Percentiles rank a stretch among this genome's conserved stretches.
Evolutionary conservation across 192 early-diverging fungal species (phyloP).

Genomic region (Gigaspora rosea): DNA sequence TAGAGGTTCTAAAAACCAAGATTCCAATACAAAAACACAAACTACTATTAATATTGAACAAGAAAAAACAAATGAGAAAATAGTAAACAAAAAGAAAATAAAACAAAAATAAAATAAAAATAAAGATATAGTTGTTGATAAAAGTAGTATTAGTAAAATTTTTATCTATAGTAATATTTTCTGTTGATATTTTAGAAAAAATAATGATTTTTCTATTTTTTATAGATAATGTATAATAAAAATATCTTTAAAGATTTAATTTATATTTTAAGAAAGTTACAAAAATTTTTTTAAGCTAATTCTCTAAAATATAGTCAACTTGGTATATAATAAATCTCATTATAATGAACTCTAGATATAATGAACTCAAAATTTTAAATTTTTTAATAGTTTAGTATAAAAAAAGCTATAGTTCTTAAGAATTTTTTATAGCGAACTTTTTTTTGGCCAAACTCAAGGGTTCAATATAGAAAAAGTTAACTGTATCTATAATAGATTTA

Average conservation of each 20-base stretch:
- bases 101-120: too few species aligned
- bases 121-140: slow-evolving; percentile 6
- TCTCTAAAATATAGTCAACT: too few species aligned
- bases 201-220: slow-evolving; percentile 27
- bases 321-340: too few species aligned
- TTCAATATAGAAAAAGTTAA: too few species aligned
- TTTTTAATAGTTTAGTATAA: too few species aligned
- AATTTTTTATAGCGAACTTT: too few species aligned
- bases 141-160: slow-evolving; percentile 30
- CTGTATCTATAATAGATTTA: slow-evolving; percentile 25
- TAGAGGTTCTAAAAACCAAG: slow-evolving; percentile 20
- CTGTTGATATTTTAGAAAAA: slow-evolving; percentile 31
- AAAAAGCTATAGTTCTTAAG: too few species aligned
- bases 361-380: too few species aligned
- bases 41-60: slow-evolving; percentile 15
- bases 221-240: slow-evolving; percentile 31
- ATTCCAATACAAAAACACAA: slow-evolving; percentile 18
- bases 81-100: slow-evolving; percentile 12
- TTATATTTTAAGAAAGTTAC: slow-evolving; percentile 7
- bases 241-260: slow-evolving; percentile 30
- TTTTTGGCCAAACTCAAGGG: too few species aligned
- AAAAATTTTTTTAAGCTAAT: slow-evolving; percentile 19
- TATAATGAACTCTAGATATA: too few species aligned
- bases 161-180: slow-evolving; percentile 31
- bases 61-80: not conserved